Percentiles rank a stretch among this genome's conserved stretches.
phyloP scores from a whole-genome alignment of 805 yeast species.

The Ogataea populi-albae region DNA sequence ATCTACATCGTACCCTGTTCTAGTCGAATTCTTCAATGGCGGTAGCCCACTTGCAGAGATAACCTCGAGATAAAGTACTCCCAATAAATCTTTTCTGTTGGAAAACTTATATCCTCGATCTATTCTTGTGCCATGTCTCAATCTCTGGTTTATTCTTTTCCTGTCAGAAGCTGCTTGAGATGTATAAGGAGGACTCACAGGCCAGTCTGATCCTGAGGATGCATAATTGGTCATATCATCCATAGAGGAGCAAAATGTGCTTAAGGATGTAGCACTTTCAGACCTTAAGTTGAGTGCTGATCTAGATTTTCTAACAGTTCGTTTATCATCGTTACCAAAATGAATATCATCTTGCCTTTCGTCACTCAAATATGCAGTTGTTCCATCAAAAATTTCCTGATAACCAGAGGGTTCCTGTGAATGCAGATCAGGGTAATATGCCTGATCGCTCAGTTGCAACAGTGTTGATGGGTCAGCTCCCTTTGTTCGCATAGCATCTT shows the following conservation, averaged over 20 bases:
- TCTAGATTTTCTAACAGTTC: background rate
- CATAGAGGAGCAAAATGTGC: conserved; percentile 13
- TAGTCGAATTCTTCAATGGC: conserved; percentile 63
- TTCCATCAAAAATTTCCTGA: conserved; percentile 3
- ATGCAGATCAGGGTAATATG: conserved; percentile 16
- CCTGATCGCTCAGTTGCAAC: conserved; percentile 20
- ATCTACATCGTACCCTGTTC: conserved; percentile 90
- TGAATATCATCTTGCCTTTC: conserved; percentile 11
- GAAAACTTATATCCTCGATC: conserved; percentile 34
- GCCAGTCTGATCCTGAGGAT: conserved; percentile 20
- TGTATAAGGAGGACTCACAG: conserved; percentile 17
- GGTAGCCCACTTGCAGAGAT: conserved; percentile 76
- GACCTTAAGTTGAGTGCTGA: conserved; percentile 1
- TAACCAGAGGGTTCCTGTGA: background rate
- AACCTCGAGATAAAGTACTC: conserved; percentile 76
- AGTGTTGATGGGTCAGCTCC: conserved; percentile 18
- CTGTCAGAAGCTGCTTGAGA: conserved; percentile 6
- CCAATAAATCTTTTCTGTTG: conserved; percentile 44
- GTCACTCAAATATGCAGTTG: background rate
- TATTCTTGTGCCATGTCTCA: conserved; percentile 8
- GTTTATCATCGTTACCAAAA: conserved; percentile 6
- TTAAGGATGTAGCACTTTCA: conserved; percentile 6
- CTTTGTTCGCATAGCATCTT: conserved; percentile 4
- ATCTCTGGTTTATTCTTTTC: conserved; percentile 11
- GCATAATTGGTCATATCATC: conserved; percentile 19